A percentile compares a stretch with the other conserved stretches of the same genome.
phyloP scores from a whole-genome alignment of 108 stramenopile species.

The Epipyxis sp. region DNA sequence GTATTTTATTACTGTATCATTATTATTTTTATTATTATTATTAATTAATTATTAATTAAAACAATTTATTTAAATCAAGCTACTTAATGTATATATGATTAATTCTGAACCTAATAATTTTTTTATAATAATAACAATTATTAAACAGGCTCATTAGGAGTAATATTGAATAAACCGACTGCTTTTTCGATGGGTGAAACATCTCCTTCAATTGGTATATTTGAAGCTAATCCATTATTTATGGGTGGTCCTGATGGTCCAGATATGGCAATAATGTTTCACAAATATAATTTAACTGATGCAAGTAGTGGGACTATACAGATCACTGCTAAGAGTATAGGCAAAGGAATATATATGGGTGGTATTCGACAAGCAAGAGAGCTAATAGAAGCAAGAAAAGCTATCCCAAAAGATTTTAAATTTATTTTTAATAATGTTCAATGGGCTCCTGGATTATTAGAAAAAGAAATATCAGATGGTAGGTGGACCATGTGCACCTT shows the following conservation, averaged over 20 bases:
- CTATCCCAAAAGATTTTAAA: neutral
- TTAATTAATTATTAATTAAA: too few species aligned
- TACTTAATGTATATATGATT: too few species aligned
- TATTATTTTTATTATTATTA: too few species aligned
- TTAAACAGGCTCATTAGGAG: neutral
- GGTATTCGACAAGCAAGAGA: slow-evolving; percentile 17
- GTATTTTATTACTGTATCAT: too few species aligned
- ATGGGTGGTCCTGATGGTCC: neutral
- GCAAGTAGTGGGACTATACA: neutral
- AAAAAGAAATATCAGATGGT: neutral
- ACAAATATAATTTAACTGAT: neutral
- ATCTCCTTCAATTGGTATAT: neutral
- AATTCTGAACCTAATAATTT: too few species aligned
- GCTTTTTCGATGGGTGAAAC: neutral
- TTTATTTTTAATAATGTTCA: slow-evolving; percentile 13
- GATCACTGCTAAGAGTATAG: neutral
- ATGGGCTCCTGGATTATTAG: neutral
- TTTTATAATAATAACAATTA: too few species aligned
- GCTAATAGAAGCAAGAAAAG: neutral
- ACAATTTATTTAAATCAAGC: too few species aligned
- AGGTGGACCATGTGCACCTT: neutral
- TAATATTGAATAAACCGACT: neutral
- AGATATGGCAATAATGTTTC: slow-evolving; percentile 18
- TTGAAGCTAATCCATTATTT: neutral
- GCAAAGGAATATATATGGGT: slow-evolving; percentile 1